Evolutionary conservation across 225 moss, liverwort and hornwort species (phyloP).

Genomic region (Ulota crispa): DNA sequence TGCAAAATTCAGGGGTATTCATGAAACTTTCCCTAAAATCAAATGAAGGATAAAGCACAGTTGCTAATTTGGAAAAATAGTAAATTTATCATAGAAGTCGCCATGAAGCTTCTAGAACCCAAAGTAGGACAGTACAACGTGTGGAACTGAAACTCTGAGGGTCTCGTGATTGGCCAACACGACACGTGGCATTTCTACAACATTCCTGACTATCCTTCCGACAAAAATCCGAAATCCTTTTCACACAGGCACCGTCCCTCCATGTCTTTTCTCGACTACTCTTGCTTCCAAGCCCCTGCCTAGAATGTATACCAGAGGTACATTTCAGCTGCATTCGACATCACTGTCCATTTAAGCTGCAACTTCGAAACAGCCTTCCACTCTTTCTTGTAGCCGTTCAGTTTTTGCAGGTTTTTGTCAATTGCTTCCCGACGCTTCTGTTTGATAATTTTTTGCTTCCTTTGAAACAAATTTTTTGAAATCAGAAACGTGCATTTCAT

Average conservation of each 20-base stretch:
- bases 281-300: neutral
- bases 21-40: too few relatives aligned
- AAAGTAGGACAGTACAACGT: too few relatives aligned
- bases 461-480: too few relatives aligned
- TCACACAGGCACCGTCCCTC: neutral
- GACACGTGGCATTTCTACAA: neutral
- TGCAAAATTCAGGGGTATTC: too few relatives aligned
- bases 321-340: neutral
- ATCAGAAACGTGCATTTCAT: neutral
- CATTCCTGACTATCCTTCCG: neutral
- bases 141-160: neutral
- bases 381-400: neutral
- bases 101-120: too few relatives aligned
- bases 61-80: too few relatives aligned
- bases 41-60: too few relatives aligned
- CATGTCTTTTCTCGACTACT: neutral
- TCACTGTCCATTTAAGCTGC: neutral
- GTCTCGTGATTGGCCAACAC: neutral
- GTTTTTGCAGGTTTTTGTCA: neutral
- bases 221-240: neutral
- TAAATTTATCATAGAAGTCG: too few relatives aligned
- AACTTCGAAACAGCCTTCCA: neutral
- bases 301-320: rapidly evolving
- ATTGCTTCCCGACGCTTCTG: neutral
- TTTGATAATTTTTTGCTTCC: neutral